Evolutionary conservation across 352 stramenopile species (phyloP), one percentile per base, ranked within the genome.

Genomic region (Phytophthora crassamura): DNA sequence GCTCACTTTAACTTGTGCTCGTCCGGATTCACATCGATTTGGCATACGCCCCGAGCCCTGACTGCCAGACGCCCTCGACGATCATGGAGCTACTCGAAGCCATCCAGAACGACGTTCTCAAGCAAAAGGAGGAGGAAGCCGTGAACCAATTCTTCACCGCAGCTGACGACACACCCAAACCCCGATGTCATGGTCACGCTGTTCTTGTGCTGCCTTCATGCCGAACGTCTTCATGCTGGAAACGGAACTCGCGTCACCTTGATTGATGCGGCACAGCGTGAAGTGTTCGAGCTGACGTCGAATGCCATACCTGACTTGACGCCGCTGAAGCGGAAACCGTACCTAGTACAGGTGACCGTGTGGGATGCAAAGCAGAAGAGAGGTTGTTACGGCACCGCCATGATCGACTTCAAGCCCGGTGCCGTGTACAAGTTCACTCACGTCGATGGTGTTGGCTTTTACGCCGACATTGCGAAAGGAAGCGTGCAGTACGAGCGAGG

Each of bases 91-190:
- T 43, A 43, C 38, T 43, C 38, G 10, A 43, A 43, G 38, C 38
- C 38, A 43, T 43, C 10, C 14, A 43, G 38, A 43, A 10, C 11
- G 38, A 43, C 15, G 15, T 43, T 7, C 14, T 43, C 14, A 43
- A 43, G 38, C 38, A 43, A 9, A 43, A 43, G 15, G 38, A 43
- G 15, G 38, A 43, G 25, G 15, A 43, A 4, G 15, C 11, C 3
- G 15, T 22, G 15, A 43, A 43, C 15, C 38, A 43, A 43, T 43
- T 43, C 38, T 43, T 43, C 38, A 16, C 38, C 5, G 25, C 7
- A 25, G 18, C 38, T 43, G 54, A 66, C 49, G 69, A 73, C 56
- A 69, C 68, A 32, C 4, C 38, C 15, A 2, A 43, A 20, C 25
- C 3, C 38, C 15, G 38, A 25, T 25, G 38, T 43, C 38, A 43